A percentile compares a stretch with the other conserved stretches of the same genome.
Evolutionary conservation across 2,329 filamentous ascomycete species (phyloP).

Genomic region (Trichoderma sp.): DNA sequence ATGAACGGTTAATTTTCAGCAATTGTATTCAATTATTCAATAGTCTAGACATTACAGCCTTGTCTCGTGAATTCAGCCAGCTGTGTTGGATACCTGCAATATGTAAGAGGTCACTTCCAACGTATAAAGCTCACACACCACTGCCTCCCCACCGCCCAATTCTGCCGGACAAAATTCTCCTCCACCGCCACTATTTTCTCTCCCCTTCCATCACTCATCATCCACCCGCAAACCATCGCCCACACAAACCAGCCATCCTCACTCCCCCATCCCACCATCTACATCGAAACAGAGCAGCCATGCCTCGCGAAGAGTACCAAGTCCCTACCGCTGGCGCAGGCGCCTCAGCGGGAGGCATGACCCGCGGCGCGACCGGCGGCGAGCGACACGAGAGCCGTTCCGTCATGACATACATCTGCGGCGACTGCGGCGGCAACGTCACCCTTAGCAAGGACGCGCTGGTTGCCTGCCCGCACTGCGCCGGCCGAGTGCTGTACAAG

Average conservation of each 20-base stretch:
- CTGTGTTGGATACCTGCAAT: neutral
- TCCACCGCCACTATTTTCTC: conserved; percentile 25
- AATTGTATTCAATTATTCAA: neutral
- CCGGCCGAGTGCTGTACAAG: conserved; percentile 95
- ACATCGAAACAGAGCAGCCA: conserved; percentile 21
- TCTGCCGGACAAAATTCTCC: conserved; percentile 26
- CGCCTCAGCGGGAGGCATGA: conserved; percentile 42
- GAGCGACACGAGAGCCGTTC: conserved; percentile 41
- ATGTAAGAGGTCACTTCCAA: neutral
- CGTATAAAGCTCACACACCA: neutral
- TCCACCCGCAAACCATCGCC: neutral
- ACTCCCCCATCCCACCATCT: neutral
- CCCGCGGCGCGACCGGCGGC: conserved; percentile 37
- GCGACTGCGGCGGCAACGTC: conserved; percentile 44
- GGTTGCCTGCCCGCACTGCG: conserved; percentile 60
- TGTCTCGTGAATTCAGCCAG: neutral
- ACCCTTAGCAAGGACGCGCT: conserved; percentile 49
- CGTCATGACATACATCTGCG: conserved; percentile 42
- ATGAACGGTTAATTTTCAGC: neutral
- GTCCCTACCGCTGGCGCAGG: conserved; percentile 55
- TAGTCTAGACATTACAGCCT: no score
- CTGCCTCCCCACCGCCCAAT: conserved; percentile 24
- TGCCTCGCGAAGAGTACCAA: conserved; percentile 77
- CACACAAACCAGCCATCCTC: no score
- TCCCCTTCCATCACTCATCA: conserved; percentile 5